A percentile compares a stretch with the other conserved stretches of the same genome.
phyloP scores from a whole-genome alignment of 108 stramenopile species.

The Nitzschia sp. region DNA sequence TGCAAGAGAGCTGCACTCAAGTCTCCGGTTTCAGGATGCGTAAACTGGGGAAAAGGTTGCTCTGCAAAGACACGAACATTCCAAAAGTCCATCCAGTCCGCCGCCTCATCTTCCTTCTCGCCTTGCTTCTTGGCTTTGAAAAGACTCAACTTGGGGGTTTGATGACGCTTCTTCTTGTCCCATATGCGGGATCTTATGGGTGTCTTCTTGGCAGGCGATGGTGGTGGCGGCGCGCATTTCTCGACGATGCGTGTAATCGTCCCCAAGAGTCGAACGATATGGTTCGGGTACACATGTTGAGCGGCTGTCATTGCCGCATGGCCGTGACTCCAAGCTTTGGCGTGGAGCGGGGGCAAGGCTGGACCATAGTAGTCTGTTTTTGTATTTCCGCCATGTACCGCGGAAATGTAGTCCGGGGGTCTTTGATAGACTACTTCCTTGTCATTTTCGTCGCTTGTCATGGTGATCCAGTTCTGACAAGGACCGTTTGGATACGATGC shows the following conservation, averaged over 20 bases:
- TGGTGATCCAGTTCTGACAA: neutral
- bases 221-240: no score
- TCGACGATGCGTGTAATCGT: neutral
- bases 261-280: neutral
- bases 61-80: neutral
- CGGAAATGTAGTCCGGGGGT: neutral
- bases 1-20: neutral
- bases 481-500: neutral
- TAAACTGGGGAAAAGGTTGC: neutral
- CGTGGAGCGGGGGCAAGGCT: neutral
- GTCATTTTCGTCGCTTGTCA: neutral
- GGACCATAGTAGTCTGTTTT: no score
- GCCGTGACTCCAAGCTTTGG: neutral
- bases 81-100: neutral
- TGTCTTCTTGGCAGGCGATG: no score
- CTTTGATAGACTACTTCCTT: neutral
- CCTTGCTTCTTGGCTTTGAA: neutral
- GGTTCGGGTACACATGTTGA: neutral
- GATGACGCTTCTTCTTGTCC: neutral
- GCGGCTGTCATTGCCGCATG: neutral
- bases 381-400: no score
- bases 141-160: neutral
- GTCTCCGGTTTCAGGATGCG: neutral
- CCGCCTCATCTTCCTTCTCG: neutral
- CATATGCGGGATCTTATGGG: neutral